Evolutionary conservation across 257 asterid species (phyloP).

Genomic region (Solanum chmielewskii): DNA sequence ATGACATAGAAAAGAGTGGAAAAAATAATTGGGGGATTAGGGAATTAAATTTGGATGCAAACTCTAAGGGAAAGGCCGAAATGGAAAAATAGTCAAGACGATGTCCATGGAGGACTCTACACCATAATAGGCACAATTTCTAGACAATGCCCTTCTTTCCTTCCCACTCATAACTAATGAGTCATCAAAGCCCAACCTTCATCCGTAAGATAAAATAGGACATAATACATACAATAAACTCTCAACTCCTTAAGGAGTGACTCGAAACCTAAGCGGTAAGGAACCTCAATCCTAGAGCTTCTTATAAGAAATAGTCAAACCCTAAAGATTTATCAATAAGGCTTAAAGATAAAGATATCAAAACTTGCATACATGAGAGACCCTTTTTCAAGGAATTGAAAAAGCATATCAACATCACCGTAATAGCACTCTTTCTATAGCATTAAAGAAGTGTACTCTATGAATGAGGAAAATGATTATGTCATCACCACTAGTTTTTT

Average conservation of each 20-base stretch:
- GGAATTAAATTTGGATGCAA: neutral
- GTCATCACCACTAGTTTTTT: neutral
- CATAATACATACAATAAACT: neutral
- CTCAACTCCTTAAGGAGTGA: neutral
- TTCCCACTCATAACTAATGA: neutral
- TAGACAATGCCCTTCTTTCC: neutral
- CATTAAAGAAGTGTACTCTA: neutral
- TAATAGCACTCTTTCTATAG: neutral
- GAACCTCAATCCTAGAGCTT: neutral
- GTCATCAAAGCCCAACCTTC: neutral
- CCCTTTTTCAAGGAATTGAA: neutral
- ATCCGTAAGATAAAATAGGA: neutral
- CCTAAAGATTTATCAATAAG: neutral
- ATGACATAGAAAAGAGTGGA: neutral
- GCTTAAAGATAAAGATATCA: neutral
- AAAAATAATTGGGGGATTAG: neutral
- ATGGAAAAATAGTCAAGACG: neutral
- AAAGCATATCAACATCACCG: neutral
- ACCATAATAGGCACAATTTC: neutral
- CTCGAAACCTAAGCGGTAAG: neutral
- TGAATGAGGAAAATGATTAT: neutral
- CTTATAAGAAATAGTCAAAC: neutral
- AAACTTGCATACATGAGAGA: neutral
- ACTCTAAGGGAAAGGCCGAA: neutral
- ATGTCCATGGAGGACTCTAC: neutral